Base-by-base conservation (phyloP, 352 stramenopile genomes). In the Globisporangium orthogonon region DNA sequence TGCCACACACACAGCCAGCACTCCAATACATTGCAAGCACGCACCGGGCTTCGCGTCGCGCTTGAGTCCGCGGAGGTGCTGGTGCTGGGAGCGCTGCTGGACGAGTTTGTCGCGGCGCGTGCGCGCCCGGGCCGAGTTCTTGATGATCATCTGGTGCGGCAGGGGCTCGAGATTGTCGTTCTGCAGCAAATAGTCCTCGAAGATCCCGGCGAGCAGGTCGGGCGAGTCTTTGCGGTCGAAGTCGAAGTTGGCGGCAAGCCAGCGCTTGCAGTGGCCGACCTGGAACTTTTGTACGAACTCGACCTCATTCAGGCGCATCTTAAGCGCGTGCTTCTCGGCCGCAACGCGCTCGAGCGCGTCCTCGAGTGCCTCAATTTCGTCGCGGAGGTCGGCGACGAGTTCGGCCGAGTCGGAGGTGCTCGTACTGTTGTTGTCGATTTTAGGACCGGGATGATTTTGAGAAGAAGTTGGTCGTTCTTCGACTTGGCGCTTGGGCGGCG, bases 221-320 rank as follows among this genome's bases (percentile, higher is more conserved):
- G 74, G 63, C 4, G 69, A 70, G 63, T 84, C 74, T 45, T 77
- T 77, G 45, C 74, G 71, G 52, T 84, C 74, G 50, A 84, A 84
- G 35, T 81, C 74, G 61, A 67, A 84, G 61, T 84, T 84, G 54
- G 47, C 57, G 14, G 61, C 57, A 40, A 84, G 64, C 74, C 74
- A 84, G 48, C 75, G 75, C 51, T 75, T 72, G 65, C 74, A 84
- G 51, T 84, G 64, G 0, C 44, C 60, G 29, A 71, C 43, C 45
- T 67, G 62, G 48, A 84, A 84, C 56, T 63, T 60, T 31, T 68
- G 61, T 31, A 65, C 59, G 53, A 70, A 79, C 49, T 76, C 53
- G 23, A 78, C 52, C 40, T 76, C 63, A 49, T 77, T 75, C 29
- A 84, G 66, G 37, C 71, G 71, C 61, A 69, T 68, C 49, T 70